These are phyloP conservation scores for Chondrostereum purpureum DNA, from an alignment of 1,284 basidiomycete species.

Conservation along the genomic window DNA sequence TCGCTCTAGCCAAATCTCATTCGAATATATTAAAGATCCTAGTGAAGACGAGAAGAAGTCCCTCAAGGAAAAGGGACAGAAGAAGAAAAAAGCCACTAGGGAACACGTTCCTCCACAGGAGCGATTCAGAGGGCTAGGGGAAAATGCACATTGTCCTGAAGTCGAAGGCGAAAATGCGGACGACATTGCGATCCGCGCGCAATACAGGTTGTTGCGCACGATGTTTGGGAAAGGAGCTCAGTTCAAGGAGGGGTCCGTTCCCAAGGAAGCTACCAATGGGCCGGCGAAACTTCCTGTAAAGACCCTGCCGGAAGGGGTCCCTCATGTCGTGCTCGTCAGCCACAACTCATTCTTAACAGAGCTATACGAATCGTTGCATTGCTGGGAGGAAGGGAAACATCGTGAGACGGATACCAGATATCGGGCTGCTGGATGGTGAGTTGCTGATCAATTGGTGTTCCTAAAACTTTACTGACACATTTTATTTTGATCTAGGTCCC, in stretches of 20 bases:
- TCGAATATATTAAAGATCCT: not conserved
- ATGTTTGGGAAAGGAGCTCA: not conserved
- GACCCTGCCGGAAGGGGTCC: not conserved
- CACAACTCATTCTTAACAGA: not conserved
- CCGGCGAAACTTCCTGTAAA: not conserved
- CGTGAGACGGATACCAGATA: not conserved
- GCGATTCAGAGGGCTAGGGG: not conserved
- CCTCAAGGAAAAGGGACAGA: not conserved
- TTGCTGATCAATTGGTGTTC: too few species aligned
- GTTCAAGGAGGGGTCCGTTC: not conserved
- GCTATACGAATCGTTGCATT: not conserved
- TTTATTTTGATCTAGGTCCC: too few species aligned
- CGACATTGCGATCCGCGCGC: not conserved
- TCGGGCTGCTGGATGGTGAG: not conserved
- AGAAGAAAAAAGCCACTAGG: not conserved
- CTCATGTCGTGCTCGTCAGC: conserved; percentile 2
- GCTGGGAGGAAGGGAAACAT: not conserved
- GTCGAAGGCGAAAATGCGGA: not conserved
- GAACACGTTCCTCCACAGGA: not conserved
- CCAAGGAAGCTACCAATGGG: not conserved
- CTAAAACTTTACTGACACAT: too few species aligned
- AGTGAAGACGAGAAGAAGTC: not conserved
- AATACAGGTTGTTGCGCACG: not conserved
- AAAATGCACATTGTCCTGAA: not conserved
- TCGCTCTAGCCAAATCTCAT: not conserved